These are phyloP conservation scores for Boeremia lycopersici DNA, from an alignment of 2,329 filamentous ascomycete genomes.

Conservation along the genomic window DNA sequence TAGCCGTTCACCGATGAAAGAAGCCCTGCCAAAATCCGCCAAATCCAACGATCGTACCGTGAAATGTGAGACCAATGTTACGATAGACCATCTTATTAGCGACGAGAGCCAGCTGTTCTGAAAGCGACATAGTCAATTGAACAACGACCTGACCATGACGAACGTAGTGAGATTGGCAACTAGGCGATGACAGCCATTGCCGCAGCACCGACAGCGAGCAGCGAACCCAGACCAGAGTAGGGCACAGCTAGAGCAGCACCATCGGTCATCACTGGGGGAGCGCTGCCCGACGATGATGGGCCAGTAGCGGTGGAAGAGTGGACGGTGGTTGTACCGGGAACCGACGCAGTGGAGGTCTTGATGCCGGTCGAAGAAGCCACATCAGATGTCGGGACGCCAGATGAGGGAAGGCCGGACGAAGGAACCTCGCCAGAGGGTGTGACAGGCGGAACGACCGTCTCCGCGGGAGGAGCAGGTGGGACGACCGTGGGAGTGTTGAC, in stretches of 20 bases:
- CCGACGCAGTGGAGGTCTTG: conserved; percentile 7
- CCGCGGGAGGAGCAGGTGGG: conserved; percentile 13
- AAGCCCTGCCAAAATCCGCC: conserved; percentile 12
- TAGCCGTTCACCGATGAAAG: conserved; percentile 19
- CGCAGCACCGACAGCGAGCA: conserved; percentile 31
- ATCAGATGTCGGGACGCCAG: too few species aligned
- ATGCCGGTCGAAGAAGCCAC: conserved; percentile 1
- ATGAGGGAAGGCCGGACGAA: conserved; percentile 5
- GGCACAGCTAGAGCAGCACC: conserved; percentile 27
- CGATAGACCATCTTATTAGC: neutral
- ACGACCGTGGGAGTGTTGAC: conserved; percentile 12
- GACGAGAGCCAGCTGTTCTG: neutral
- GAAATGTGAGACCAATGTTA: conserved; percentile 10
- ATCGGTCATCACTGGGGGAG: conserved; percentile 17
- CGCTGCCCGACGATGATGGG: conserved; percentile 12
- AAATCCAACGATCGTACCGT: conserved; percentile 17
- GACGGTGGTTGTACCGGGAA: conserved; percentile 7
- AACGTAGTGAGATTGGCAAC: conserved; percentile 1
- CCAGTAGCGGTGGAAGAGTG: conserved; percentile 20
- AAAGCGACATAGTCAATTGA: neutral
- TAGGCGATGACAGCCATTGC: conserved; percentile 29
- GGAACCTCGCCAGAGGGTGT: neutral
- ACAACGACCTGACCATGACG: conserved; percentile 1
- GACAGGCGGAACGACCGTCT: conserved; percentile 12
- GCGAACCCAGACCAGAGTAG: conserved; percentile 25